Base-by-base conservation (phyloP, 495 filamentous ascomycete genomes). In the Xeromyces bisporus region DNA sequence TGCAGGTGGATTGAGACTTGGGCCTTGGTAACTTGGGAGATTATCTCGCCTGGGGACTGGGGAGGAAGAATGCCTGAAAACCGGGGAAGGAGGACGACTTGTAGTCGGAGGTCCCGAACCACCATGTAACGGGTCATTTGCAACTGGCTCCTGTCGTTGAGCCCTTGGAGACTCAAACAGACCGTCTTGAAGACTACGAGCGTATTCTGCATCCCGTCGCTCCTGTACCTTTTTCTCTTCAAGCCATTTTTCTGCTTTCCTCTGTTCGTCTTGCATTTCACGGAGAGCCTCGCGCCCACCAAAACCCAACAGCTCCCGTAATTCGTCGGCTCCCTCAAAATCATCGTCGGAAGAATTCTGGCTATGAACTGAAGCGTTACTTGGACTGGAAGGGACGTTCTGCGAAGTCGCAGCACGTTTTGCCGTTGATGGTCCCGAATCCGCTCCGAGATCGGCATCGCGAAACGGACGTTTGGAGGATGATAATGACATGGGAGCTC, bases 201-300 rank as follows among this genome's bases (percentile, higher is more conserved):
- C 68, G 35, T 58, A 46, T 37, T 64, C 62, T 25, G 42, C 64
- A 36, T 73, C 69, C n/a, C 35, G 44, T 15, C 48, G 56, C 34
- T 62, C 55, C 34, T 54, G 53, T 41, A 55, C 38, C 23, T 47
- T 42, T 15, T 42, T 44, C 9, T 49, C 47, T 37, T 53, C 28
- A 5, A 52, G 28, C 17, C 38, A 48, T 32, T 49, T 46, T 34
- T 62, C 59, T 15, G 51, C 44, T 33, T 47, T 42, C 28, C 32
- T 43, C 18, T 56, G 52, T 28, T 63, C 61, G 18, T 52, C 47
- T 15, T 50, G 46, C 28, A 66, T 43, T 12, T 46, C 43, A 6
- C 27, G 38, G 6, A 64, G 31, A 6, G 44, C 41, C 17, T 56
- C 46, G 9, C 41, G 29, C 13, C 44, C 43, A 27, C 56, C 30